phyloP scores from a whole-genome alignment of 2,329 filamentous ascomycete genomes.

The Claviceps sorghi region DNA sequence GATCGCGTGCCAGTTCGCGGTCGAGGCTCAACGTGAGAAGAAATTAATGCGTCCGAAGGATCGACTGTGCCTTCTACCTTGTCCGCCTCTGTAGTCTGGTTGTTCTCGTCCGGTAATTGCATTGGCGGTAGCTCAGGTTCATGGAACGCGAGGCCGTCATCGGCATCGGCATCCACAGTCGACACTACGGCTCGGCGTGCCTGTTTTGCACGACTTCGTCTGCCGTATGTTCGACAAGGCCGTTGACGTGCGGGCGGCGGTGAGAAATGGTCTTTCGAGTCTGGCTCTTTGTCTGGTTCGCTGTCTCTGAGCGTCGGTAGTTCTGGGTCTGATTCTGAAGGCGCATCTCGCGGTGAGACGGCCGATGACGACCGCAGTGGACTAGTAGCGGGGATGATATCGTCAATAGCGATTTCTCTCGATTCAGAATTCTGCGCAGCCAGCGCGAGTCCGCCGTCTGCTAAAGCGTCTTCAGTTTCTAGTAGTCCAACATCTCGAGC shows the following conservation, averaged over 20 bases:
- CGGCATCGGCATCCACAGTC: neutral
- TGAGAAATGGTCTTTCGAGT: conserved; percentile 12
- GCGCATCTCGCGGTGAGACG: conserved; percentile 9
- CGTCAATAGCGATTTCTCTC: conserved; percentile 13
- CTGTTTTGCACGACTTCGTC: neutral
- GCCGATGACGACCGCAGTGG: conserved; percentile 18
- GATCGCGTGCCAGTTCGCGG: neutral
- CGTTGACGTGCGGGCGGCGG: conserved; percentile 11
- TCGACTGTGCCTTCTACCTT: neutral
- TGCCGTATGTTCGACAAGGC: conserved; percentile 4
- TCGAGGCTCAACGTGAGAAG: neutral
- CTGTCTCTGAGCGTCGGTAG: conserved; percentile 17
- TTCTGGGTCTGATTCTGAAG: conserved; percentile 18
- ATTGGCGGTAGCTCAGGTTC: neutral
- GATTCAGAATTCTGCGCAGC: neutral
- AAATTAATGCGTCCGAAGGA: neutral
- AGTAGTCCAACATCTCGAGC: conserved; percentile 5
- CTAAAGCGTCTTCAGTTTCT: neutral
- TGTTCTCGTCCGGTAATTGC: neutral
- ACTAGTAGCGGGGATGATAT: conserved; percentile 26
- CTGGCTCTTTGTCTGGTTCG: conserved; percentile 8
- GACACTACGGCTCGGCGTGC: conserved; percentile 2
- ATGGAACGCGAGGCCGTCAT: neutral
- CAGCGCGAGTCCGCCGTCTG: neutral
- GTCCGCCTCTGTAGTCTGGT: neutral